Percentiles rank a stretch among this genome's conserved stretches.
Conservation (phyloP, 208 protist species). For the Trypanosoma caninum region DNA sequence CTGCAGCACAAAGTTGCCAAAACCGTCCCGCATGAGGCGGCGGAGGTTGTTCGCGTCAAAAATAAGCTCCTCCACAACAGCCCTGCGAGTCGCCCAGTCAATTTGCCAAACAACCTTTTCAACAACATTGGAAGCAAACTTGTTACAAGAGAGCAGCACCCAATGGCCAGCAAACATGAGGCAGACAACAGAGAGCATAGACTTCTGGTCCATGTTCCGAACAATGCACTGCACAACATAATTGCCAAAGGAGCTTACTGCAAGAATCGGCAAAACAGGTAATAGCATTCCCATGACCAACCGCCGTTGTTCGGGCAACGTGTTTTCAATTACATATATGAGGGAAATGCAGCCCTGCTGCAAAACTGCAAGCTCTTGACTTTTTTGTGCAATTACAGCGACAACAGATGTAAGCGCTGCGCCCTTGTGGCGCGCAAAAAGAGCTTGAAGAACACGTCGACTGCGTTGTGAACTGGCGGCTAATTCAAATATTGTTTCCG, state of each 20-base stretch:
- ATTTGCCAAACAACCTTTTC: constrained; percentile 71
- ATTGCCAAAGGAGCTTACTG: constrained; percentile 84
- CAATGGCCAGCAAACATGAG: constrained; percentile 53
- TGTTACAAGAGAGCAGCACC: constrained; percentile 71
- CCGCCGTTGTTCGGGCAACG: constrained; percentile 41
- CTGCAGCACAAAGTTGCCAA: constrained; percentile 88
- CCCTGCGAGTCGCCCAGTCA: constrained; percentile 26
- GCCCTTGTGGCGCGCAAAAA: constrained; percentile 67
- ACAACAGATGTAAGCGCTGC: constrained; percentile 54
- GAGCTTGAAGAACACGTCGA: constrained; percentile 60
- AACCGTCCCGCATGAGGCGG: constrained; percentile 70
- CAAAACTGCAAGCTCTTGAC: constrained; percentile 41
- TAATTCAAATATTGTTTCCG: constrained; percentile 36
- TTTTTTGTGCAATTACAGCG: constrained; percentile 41
- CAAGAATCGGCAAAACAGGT: constrained; percentile 45
- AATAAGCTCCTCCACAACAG: constrained; percentile 64
- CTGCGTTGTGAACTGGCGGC: constrained; percentile 62
- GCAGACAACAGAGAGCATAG: constrained; percentile 35
- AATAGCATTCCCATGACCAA: constrained; percentile 54
- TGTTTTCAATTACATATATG: constrained; percentile 70
- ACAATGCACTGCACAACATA: constrained; percentile 88
- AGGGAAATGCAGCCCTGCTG: constrained; percentile 85
- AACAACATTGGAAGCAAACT: constrained; percentile 90
- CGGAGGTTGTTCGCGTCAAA: constrained; percentile 48
- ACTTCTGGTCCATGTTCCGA: constrained; percentile 49